Evolutionary conservation across 768 basidiomycete species (phyloP).

Genomic region (Tephrocybe sp.): DNA sequence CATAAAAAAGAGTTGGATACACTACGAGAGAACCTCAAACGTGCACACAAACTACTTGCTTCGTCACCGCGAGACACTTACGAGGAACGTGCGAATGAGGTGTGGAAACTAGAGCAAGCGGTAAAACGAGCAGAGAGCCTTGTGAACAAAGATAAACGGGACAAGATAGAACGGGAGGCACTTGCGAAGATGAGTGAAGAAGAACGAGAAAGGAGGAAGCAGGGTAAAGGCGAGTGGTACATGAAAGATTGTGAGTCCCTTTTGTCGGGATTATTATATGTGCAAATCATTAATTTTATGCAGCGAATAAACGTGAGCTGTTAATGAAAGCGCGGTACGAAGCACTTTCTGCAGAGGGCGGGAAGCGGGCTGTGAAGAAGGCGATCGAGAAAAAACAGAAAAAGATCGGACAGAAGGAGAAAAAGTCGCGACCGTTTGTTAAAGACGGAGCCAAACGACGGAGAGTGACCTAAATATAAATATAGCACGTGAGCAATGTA

Average conservation of each 20-base stretch:
- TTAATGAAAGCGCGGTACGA: slow-evolving; percentile 77
- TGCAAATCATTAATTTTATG: slow-evolving; percentile 8
- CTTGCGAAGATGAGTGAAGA: slow-evolving; percentile 52
- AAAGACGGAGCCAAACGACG: slow-evolving; percentile 20
- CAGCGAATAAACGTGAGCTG: slow-evolving; percentile 79
- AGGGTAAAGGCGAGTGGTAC: slow-evolving; percentile 84
- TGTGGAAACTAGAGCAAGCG: slow-evolving; percentile 67
- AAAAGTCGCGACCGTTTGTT: slow-evolving; percentile 72
- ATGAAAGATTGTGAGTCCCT: slow-evolving; percentile 77
- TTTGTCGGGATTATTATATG: too few species aligned
- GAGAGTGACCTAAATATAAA: slow-evolving; percentile 17
- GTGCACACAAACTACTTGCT: slow-evolving; percentile 62
- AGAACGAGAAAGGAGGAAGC: slow-evolving; percentile 64
- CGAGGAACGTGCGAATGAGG: slow-evolving; percentile 64
- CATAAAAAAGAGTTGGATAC: slow-evolving; percentile 65
- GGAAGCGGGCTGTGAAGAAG: slow-evolving; percentile 80
- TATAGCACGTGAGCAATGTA: slow-evolving; percentile 6
- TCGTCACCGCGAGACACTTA: slow-evolving; percentile 63
- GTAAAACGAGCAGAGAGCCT: slow-evolving; percentile 76
- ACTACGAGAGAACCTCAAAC: slow-evolving; percentile 64
- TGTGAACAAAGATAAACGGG: slow-evolving; percentile 70
- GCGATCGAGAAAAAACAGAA: slow-evolving; percentile 88
- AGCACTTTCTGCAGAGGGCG: slow-evolving; percentile 73
- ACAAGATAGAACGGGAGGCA: slow-evolving; percentile 71
- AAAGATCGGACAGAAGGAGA: slow-evolving; percentile 87